phyloP scores from a whole-genome alignment of 1,284 basidiomycete species.

The Malassezia yamatoensis region DNA sequence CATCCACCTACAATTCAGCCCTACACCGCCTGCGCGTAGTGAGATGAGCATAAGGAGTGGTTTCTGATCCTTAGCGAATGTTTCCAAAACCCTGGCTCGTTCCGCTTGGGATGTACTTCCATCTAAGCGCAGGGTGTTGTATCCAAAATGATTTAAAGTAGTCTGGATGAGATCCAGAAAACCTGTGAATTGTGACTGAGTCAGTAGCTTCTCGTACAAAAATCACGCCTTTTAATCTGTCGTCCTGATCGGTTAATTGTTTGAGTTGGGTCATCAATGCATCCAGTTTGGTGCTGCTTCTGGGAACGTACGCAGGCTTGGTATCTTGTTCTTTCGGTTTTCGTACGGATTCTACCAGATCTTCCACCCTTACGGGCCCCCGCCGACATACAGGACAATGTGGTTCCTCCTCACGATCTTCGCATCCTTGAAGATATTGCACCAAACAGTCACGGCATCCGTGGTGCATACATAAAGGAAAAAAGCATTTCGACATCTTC shows the following conservation, averaged over 20 bases:
- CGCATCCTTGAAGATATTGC: conserved; percentile 58
- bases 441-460: conserved; percentile 71
- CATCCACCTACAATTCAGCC: conserved; percentile 48
- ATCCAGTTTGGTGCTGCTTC: conserved; percentile 74
- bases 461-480: conserved; percentile 48
- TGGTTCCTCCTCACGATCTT: conserved; percentile 59
- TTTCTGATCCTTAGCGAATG: conserved; percentile 65
- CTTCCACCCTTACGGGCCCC: conserved; percentile 53
- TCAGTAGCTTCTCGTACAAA: conserved; percentile 19
- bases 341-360: conserved; percentile 52
- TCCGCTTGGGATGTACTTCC: conserved; percentile 83
- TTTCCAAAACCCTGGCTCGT: conserved; percentile 63
- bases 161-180: conserved; percentile 47
- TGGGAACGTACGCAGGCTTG: conserved; percentile 53
- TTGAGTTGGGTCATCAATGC: conserved; percentile 62
- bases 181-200: conserved; percentile 48
- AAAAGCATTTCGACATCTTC: conserved; percentile 29
- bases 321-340: conserved; percentile 27
- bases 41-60: conserved; percentile 82
- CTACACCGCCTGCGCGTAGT: conserved; percentile 86
- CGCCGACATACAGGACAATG: conserved; percentile 36
- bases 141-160: conserved; percentile 24
- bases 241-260: conserved; percentile 52
- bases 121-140: conserved; percentile 56
- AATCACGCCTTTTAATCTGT: conserved; percentile 47